Base-by-base conservation (phyloP, 2,329 filamentous ascomycete genomes). In the Chaetomiaceae sp. region DNA sequence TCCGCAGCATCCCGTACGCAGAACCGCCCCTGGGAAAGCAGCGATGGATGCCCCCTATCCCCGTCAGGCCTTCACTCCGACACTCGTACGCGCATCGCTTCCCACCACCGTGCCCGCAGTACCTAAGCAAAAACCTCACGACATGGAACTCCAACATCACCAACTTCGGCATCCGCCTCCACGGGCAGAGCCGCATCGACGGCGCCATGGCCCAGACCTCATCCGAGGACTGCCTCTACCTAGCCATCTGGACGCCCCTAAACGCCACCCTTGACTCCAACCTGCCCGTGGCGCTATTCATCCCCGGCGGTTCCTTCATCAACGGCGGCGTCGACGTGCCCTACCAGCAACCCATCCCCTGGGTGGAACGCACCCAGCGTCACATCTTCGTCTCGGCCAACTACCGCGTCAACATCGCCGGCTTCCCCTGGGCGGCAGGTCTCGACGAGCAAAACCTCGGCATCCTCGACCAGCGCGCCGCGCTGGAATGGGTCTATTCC, bases 401-500 rank as follows among this genome's bases (percentile, higher is more conserved):
- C 64, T 75, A 68, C 55, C 68, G 69, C 20, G 52, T 72, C 44
- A 67, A 67, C 53, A 68, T 69, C 48, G 64, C 68, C 39, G 67
- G 67, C 22, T 69, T 66, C 54, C 67, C 66, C 33, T 64, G 62
- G 58, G 66, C 65, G 6, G 56, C 56, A 1, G 65, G 62, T 0
- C 55, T 68, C 22, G 61, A 55, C 47, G 66, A 54, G 12, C 68
- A 72, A 48, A 81, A 80, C 53, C 57, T 77, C 11, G 77, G 75
- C 1, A 63, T 80, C 4, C 67, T 73, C 3, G 78, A 82, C 62
- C 76, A 80, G 60, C 72, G 76, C 8, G 61, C 69, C 19, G 76
- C 75, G 1, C 62, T 80, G 0, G 73, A 78, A 64, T 81, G 77
- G 78, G 65, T 77, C 0, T 68, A 68, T 36, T 66, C 72, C 54